phyloP scores from a whole-genome alignment of 1,284 basidiomycete genomes.

The Ustilago nuda region DNA sequence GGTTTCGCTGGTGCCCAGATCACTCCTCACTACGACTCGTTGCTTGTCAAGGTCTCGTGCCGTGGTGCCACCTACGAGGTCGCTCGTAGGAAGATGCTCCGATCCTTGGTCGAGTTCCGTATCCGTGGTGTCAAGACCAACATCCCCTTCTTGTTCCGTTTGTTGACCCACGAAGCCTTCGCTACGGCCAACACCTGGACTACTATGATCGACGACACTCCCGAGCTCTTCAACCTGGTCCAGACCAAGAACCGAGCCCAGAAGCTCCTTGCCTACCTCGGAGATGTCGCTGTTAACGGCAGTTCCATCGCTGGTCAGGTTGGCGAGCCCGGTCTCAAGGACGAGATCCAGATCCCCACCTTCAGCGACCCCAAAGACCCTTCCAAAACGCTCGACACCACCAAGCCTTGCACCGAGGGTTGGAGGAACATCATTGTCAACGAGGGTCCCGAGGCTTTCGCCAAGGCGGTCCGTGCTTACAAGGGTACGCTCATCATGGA shows the following conservation, averaged over 20 bases:
- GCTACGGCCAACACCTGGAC: constrained; percentile 96
- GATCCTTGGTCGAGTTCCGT: constrained; percentile 98
- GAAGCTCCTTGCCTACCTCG: constrained; percentile 95
- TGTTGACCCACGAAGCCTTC: constrained; percentile 97
- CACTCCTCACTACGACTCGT: constrained; percentile 98
- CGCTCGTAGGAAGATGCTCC: constrained; percentile 97
- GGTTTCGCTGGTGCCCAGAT: constrained; percentile 99
- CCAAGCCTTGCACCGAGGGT: constrained; percentile 84
- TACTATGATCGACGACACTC: constrained; percentile 90
- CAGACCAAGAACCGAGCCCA: constrained; percentile 98
- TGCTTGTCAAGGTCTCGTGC: constrained; percentile 96
- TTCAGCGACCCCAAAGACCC: constrained; percentile 84
- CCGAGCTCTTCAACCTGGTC: constrained; percentile 97
- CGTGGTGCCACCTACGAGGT: constrained; percentile 98
- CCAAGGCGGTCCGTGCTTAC: constrained; percentile 96
- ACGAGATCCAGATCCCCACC: constrained; percentile 86
- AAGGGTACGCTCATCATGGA: constrained; percentile 79
- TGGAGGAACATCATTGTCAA: constrained; percentile 99
- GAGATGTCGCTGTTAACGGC: constrained; percentile 97
- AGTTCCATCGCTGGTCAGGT: constrained; percentile 92
- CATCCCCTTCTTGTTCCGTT: constrained; percentile 98
- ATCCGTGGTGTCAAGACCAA: constrained; percentile 97
- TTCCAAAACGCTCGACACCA: constrained; percentile 80
- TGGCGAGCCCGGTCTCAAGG: constrained; percentile 94
- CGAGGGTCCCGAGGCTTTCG: constrained; percentile 97